phyloP scores from a whole-genome alignment of 2,329 filamentous ascomycete species.

The Stemphylium beticola region DNA sequence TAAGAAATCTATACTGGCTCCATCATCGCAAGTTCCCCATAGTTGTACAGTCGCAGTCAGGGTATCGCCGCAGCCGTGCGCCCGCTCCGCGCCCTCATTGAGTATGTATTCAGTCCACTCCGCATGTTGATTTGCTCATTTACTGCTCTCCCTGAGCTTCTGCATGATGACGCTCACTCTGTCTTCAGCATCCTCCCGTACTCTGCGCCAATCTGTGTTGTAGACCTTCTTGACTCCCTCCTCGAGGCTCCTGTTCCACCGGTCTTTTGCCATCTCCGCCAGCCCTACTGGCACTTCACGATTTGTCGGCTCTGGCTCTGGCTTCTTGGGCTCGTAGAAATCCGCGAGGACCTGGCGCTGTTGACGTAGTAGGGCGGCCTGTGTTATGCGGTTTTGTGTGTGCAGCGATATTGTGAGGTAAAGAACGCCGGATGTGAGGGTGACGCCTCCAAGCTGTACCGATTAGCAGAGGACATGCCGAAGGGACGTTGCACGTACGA shows the following conservation, averaged over 20 bases:
- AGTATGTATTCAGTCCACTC: not conserved
- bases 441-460: constrained; percentile 57
- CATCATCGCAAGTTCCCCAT: not conserved
- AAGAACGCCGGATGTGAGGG: constrained; percentile 55
- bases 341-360: constrained; percentile 53
- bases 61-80: constrained; percentile 23
- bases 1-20: constrained; percentile 9
- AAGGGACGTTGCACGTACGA: constrained; percentile 46
- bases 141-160: constrained; percentile 40
- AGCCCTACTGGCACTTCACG: constrained; percentile 51
- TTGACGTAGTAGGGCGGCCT: constrained; percentile 55
- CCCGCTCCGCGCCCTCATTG: not conserved
- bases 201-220: constrained; percentile 54
- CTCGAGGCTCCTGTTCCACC: constrained; percentile 58
- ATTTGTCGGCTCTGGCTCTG: constrained; percentile 46
- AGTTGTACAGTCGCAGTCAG: constrained; percentile 22
- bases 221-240: constrained; percentile 51
- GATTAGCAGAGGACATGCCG: not conserved
- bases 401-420: constrained; percentile 52
- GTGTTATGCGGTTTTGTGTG: constrained; percentile 54
- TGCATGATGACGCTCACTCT: constrained; percentile 43
- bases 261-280: constrained; percentile 56
- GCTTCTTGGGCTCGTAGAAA: constrained; percentile 53
- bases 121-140: constrained; percentile 20
- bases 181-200: constrained; percentile 52